Conservation (phyloP, 2,329 filamentous ascomycete genomes). For the Colletotrichum liaoningense region DNA sequence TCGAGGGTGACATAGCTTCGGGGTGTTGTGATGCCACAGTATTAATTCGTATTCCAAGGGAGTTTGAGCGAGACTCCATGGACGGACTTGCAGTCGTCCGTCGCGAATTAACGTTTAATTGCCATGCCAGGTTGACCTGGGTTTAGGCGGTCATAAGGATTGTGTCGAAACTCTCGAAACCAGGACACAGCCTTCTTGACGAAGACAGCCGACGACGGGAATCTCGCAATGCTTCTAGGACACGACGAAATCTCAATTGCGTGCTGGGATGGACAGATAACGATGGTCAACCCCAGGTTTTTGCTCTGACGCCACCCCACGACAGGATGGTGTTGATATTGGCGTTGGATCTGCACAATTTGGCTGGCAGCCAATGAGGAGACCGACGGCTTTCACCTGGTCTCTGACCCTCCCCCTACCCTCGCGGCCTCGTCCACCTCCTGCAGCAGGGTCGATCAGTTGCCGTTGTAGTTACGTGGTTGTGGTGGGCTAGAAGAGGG, state of each 20-base stretch:
- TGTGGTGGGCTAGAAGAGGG: conserved; percentile 9
- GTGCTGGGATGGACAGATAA: conserved; percentile 16
- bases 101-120: conserved; percentile 23
- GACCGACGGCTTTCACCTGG: not conserved
- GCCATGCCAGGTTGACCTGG: conserved; percentile 29
- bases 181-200: conserved; percentile 9
- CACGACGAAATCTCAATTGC: not conserved
- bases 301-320: conserved; percentile 26
- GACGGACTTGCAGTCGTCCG: conserved; percentile 21
- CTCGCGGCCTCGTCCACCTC: conserved; percentile 4
- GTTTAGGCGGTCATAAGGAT: conserved; percentile 26
- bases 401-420: conserved; percentile 18
- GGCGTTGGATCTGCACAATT: conserved; percentile 6
- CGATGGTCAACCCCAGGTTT: conserved; percentile 22
- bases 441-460: conserved; percentile 21
- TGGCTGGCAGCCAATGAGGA: conserved; percentile 19
- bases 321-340: conserved; percentile 18
- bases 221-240: not conserved
- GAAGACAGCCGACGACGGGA: not conserved
- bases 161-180: conserved; percentile 25
- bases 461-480: conserved; percentile 18
- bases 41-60: not conserved
- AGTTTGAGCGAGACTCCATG: not conserved
- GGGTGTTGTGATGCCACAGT: conserved; percentile 8
- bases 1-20: conserved; percentile 18